Percentiles rank a stretch among this genome's conserved stretches.
Conservation (phyloP, 306 rosid genomes). For the Echinosophora koreensis region DNA sequence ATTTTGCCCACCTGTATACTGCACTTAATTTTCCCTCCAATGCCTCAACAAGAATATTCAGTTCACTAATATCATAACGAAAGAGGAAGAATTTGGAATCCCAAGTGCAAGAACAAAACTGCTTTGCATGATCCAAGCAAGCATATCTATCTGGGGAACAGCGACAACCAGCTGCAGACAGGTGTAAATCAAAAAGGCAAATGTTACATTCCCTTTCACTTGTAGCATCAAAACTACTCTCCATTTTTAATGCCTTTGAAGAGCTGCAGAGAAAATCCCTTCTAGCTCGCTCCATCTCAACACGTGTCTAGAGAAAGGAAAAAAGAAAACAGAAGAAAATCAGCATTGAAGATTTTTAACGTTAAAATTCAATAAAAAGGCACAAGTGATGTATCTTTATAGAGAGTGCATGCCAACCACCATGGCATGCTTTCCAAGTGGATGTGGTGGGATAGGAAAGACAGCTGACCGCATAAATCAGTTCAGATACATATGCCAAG, state of each 20-base stretch:
- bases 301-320: constrained; percentile 71
- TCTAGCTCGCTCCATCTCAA: constrained; percentile 77
- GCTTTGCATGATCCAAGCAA: constrained; percentile 96
- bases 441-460: constrained; percentile 1
- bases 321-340: constrained; percentile 34
- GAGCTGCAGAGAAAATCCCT: constrained; percentile 74
- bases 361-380: constrained; percentile 32
- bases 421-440: background rate
- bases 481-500: constrained; percentile 4
- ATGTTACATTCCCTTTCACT: constrained; percentile 90
- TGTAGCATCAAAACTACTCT: constrained; percentile 80
- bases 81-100: constrained; percentile 84
- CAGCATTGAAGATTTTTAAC: constrained; percentile 33
- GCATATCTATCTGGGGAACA: constrained; percentile 89
- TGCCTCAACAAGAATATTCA: constrained; percentile 89
- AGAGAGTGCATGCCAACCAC: constrained; percentile 10
- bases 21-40: constrained; percentile 98
- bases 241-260: constrained; percentile 87
- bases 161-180: constrained; percentile 91
- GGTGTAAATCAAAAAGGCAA: constrained; percentile 92
- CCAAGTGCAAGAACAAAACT: constrained; percentile 85
- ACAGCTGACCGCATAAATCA: constrained; percentile 25
- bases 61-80: constrained; percentile 86
- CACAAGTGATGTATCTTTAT: background rate
- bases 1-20: constrained; percentile 94